phyloP scores from a whole-genome alignment of 2,329 filamentous ascomycete genomes.

The Alternaria ventricosa region DNA sequence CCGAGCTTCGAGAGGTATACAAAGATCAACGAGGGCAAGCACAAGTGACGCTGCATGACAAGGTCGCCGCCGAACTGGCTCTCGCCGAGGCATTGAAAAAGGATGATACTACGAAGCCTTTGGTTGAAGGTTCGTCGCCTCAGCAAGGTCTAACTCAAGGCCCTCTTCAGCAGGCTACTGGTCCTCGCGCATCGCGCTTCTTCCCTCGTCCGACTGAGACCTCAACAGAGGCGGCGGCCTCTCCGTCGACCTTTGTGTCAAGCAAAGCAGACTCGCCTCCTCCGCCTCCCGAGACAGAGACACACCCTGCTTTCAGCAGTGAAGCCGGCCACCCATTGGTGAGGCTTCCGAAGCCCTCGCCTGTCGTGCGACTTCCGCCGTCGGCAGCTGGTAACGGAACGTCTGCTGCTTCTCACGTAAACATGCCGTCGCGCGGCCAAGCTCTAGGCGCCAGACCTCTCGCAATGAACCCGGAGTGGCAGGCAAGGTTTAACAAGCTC shows the following conservation, averaged over 20 bases:
- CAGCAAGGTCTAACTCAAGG: slow-evolving; percentile 30
- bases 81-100: slow-evolving; percentile 27
- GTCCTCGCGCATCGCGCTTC: slow-evolving; percentile 46
- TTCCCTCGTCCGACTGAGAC: slow-evolving; percentile 43
- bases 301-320: slow-evolving; percentile 75
- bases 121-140: slow-evolving; percentile 30
- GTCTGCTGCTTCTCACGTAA: slow-evolving; percentile 46
- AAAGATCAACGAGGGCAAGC: slow-evolving; percentile 39
- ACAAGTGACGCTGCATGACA: slow-evolving; percentile 37
- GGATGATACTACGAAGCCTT: slow-evolving; percentile 33
- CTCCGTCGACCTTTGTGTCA: slow-evolving; percentile 22
- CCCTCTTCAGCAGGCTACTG: slow-evolving; percentile 32
- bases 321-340: slow-evolving; percentile 71
- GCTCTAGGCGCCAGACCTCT: slow-evolving; percentile 47
- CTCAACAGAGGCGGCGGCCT: slow-evolving; percentile 29
- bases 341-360: slow-evolving; percentile 71
- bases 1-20: slow-evolving; percentile 44
- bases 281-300: slow-evolving; percentile 73
- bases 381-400: slow-evolving; percentile 47
- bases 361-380: slow-evolving; percentile 82
- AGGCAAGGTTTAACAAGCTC: slow-evolving; percentile 82
- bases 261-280: slow-evolving; percentile 40
- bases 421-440: slow-evolving; percentile 45
- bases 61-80: slow-evolving; percentile 26
- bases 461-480: slow-evolving; percentile 66